These are phyloP conservation scores for Phytophthora capsici DNA, from an alignment of 352 stramenopile species.

Conservation along the genomic window DNA sequence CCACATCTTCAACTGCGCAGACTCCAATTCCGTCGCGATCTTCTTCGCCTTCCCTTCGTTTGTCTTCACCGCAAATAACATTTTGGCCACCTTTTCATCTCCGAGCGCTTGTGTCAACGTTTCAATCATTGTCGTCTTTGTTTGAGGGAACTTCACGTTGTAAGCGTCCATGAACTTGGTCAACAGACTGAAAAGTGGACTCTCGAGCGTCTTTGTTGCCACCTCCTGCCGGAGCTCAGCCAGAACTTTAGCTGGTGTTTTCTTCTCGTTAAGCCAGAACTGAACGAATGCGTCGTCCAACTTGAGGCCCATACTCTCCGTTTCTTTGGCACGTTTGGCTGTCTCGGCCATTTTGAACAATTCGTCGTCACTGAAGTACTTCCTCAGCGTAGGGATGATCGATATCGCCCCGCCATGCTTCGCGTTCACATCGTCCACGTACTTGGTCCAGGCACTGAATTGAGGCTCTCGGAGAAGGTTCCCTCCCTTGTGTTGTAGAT, in stretches of 20 bases:
- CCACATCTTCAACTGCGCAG: slow-evolving; percentile 1
- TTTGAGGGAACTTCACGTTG: neutral
- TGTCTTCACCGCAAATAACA: neutral
- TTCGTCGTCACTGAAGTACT: neutral
- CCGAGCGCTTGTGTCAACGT: neutral
- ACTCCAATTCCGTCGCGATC: neutral
- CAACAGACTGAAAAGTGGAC: neutral
- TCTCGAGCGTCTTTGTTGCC: neutral
- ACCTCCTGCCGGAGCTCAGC: neutral
- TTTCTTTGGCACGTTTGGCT: neutral
- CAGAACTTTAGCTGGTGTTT: neutral
- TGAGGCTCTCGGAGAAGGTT: neutral
- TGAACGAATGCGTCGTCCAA: neutral
- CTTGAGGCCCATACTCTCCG: neutral
- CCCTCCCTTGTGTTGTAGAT: neutral
- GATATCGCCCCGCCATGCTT: neutral
- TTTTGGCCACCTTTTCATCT: neutral
- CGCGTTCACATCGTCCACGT: neutral
- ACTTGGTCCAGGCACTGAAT: neutral
- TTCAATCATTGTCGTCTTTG: neutral
- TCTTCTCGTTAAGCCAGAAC: neutral
- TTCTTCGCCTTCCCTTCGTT: neutral
- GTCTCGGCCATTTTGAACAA: neutral
- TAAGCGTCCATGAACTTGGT: neutral
- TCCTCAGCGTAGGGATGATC: neutral